Evolutionary conservation across 306 rosid species (phyloP).

Genomic region (Vigna nakashimae): DNA sequence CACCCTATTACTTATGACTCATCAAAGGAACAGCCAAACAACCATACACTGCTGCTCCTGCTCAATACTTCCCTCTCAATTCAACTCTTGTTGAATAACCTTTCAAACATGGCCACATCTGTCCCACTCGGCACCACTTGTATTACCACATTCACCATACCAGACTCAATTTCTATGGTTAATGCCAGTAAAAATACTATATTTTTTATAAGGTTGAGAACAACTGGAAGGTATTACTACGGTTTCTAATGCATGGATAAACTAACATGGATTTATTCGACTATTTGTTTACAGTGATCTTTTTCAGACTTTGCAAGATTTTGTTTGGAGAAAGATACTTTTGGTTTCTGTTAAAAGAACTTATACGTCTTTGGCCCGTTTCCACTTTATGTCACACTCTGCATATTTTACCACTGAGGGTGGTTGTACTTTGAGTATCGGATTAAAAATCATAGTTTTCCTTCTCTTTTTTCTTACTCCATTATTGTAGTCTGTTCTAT

Average conservation of each 20-base stretch:
- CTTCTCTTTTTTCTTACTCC: background rate
- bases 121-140: background rate
- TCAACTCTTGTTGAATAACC: slow-evolving; percentile 50
- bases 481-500: background rate
- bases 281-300: background rate
- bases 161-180: slow-evolving; percentile 38
- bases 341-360: background rate
- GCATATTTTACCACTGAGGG: too few relatives aligned
- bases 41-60: slow-evolving; percentile 31
- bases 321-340: background rate
- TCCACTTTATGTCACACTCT: background rate
- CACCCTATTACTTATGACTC: slow-evolving; percentile 10
- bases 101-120: slow-evolving; percentile 38
- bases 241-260: too few relatives aligned
- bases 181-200: slow-evolving; percentile 25
- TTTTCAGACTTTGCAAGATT: background rate
- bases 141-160: background rate
- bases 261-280: background rate
- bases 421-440: background rate
- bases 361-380: background rate
- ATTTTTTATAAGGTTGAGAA: slow-evolving; percentile 8
- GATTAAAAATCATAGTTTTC: background rate
- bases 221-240: background rate
- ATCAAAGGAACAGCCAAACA: background rate
- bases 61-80: slow-evolving; percentile 31